A percentile compares a stretch with the other conserved stretches of the same genome.
Conservation (phyloP, 805 yeast species). For the Groenewaldozyma tartarivorans region DNA sequence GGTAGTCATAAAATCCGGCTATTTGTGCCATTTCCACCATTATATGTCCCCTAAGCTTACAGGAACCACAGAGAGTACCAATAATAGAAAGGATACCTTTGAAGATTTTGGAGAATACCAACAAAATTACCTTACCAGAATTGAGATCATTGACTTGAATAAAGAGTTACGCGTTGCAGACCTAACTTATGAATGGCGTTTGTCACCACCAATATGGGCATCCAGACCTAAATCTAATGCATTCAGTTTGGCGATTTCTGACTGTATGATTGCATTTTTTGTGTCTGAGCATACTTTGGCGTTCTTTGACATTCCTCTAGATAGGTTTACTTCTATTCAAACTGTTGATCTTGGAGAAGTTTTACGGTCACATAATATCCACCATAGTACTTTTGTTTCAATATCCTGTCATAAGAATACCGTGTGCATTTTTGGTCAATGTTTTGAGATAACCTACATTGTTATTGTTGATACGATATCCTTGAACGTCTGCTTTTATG, state of each 20-base stretch:
- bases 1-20: conserved; percentile 3
- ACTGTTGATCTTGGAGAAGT: not conserved
- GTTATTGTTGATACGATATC: not conserved
- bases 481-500: not conserved
- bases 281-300: conserved; percentile 2
- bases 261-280: conserved; percentile 8
- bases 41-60: conserved; percentile 1
- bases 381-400: not conserved
- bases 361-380: too few species aligned
- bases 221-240: conserved; percentile 8
- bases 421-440: not conserved
- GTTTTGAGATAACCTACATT: not conserved
- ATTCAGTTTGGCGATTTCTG: conserved; percentile 9
- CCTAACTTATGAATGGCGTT: conserved; percentile 6
- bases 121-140: not conserved
- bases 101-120: too few species aligned
- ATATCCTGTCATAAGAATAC: not conserved
- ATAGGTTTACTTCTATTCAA: not conserved
- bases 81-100: too few species aligned
- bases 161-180: conserved; percentile 2
- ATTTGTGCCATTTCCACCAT: conserved; percentile 10
- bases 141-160: conserved; percentile 1
- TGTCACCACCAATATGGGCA: conserved; percentile 7
- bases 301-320: not conserved
- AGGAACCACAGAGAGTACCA: not conserved